phyloP scores from a whole-genome alignment of 169 alveolate genomes.

The Plasmodium malariae region DNA sequence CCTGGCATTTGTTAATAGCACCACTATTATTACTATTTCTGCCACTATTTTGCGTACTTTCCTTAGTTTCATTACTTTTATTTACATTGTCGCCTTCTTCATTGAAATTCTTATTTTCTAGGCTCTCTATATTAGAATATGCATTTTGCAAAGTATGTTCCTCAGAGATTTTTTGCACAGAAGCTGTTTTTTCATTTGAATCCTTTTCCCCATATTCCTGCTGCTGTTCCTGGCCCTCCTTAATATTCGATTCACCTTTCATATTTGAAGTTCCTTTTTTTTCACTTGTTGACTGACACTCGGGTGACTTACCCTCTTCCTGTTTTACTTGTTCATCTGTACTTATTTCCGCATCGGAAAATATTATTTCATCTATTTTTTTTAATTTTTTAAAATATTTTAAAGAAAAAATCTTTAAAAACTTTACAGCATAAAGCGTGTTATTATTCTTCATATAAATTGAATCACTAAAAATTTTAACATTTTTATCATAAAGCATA shows the following conservation, averaged over 20 bases:
- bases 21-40: background rate
- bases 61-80: background rate
- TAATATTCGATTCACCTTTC: too few relatives aligned
- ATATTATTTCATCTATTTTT: slow-evolving; percentile 32
- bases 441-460: slow-evolving; percentile 48
- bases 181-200: background rate
- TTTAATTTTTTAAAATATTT: slow-evolving; percentile 49
- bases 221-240: too few relatives aligned
- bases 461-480: slow-evolving; percentile 52
- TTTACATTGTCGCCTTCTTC: background rate
- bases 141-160: background rate
- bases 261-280: background rate
- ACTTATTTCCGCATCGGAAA: slow-evolving; percentile 33
- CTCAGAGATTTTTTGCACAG: background rate
- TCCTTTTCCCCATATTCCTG: slow-evolving; percentile 5
- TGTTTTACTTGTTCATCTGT: background rate
- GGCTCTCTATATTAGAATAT: slow-evolving; percentile 1
- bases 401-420: slow-evolving; percentile 52
- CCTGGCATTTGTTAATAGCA: background rate
- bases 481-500: slow-evolving; percentile 56
- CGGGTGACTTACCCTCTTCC: background rate
- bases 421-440: slow-evolving; percentile 58
- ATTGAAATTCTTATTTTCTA: background rate
- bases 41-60: background rate
- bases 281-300: background rate